phyloP scores from a whole-genome alignment of 495 filamentous ascomycete species.

The Penicillium robsamsonii region DNA sequence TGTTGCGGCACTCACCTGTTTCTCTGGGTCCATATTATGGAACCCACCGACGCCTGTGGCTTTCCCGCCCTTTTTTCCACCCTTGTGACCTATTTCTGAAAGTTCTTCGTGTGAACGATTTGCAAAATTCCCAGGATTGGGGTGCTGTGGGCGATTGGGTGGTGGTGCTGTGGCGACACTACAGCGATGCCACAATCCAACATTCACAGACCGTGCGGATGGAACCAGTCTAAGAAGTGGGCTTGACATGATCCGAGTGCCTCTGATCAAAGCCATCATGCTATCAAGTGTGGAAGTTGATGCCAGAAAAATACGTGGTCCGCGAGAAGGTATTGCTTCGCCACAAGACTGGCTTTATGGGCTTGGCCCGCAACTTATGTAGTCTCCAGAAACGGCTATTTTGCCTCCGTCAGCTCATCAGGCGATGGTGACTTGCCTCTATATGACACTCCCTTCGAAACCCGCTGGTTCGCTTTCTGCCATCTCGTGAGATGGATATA shows the following conservation, averaged over 20 bases:
- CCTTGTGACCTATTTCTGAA: conserved; percentile 19
- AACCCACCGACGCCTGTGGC: conserved; percentile 27
- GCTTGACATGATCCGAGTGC: conserved; percentile 3
- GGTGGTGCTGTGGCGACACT: conserved; percentile 24
- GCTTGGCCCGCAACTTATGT: background rate
- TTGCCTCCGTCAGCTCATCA: conserved; percentile 4
- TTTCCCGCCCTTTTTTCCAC: conserved; percentile 44
- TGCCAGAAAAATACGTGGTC: background rate
- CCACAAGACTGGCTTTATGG: background rate
- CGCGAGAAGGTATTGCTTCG: background rate
- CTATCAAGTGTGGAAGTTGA: background rate
- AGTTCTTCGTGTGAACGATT: conserved; percentile 8
- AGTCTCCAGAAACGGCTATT: background rate
- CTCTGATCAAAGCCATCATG: conserved; percentile 2
- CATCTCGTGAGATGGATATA: background rate
- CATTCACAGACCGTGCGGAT: conserved; percentile 1
- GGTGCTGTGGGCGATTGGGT: conserved; percentile 21
- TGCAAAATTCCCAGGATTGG: conserved; percentile 60
- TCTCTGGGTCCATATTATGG: conserved; percentile 41
- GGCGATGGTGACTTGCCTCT: background rate
- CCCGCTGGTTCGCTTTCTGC: background rate
- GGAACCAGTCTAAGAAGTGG: conserved; percentile 9
- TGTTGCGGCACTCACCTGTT: conserved; percentile 40
- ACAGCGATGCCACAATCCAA: conserved; percentile 6
- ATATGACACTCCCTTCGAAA: background rate